These are phyloP conservation scores for Ganoderma multipileum DNA, from an alignment of 1,284 basidiomycete species.

Conservation along the genomic window DNA sequence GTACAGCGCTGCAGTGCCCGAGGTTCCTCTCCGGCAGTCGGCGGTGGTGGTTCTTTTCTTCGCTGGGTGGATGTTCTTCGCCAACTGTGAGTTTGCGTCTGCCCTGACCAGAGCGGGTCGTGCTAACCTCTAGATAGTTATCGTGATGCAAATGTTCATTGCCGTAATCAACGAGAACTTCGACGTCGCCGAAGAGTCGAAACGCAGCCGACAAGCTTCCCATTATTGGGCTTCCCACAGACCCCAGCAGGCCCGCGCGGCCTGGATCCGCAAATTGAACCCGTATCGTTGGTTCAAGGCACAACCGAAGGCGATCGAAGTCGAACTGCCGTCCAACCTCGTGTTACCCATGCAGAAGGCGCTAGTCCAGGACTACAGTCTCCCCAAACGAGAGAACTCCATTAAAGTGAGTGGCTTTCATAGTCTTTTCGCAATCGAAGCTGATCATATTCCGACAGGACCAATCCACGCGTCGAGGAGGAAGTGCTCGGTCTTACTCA, in stretches of 20 bases:
- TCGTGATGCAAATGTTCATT: slow-evolving; percentile 97
- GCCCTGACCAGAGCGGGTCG: neutral
- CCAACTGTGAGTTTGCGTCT: slow-evolving; percentile 74
- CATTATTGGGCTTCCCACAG: slow-evolving; percentile 68
- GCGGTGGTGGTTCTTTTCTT: slow-evolving; percentile 82
- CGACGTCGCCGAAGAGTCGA: slow-evolving; percentile 90
- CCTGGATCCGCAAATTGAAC: slow-evolving; percentile 84
- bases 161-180: slow-evolving; percentile 99
- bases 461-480: slow-evolving; percentile 13
- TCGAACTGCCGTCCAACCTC: slow-evolving; percentile 75
- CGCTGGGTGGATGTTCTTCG: slow-evolving; percentile 89
- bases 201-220: slow-evolving; percentile 83
- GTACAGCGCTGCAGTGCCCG: slow-evolving; percentile 74
- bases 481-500: slow-evolving; percentile 54
- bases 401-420: slow-evolving; percentile 1
- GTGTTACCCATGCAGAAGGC: slow-evolving; percentile 81
- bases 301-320: slow-evolving; percentile 76
- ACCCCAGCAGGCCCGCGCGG: slow-evolving; percentile 56
- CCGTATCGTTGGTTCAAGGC: slow-evolving; percentile 87
- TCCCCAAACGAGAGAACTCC: slow-evolving; percentile 46
- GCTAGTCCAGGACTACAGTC: slow-evolving; percentile 67
- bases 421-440: neutral
- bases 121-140: slow-evolving; percentile 61
- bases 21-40: slow-evolving; percentile 74
- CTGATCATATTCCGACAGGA: slow-evolving; percentile 19